phyloP scores from a whole-genome alignment of 768 basidiomycete species.

The Tylopilus sp. region DNA sequence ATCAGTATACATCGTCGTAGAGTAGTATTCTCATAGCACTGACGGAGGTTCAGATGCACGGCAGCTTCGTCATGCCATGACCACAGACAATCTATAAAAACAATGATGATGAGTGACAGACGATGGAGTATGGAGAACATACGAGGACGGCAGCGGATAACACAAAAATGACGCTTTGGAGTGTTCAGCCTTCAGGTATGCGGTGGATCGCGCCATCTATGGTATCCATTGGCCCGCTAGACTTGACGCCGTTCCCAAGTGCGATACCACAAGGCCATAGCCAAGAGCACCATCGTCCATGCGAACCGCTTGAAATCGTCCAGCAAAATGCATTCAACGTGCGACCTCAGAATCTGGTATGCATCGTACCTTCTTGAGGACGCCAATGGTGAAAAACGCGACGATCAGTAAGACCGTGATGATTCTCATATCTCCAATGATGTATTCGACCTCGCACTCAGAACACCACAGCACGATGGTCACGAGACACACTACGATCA shows the following conservation, averaged over 20 bases:
- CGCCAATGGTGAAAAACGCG: slow-evolving; percentile 90
- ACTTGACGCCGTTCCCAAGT: slow-evolving; percentile 87
- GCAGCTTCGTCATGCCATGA: too few relatives aligned
- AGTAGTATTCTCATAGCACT: slow-evolving; percentile 95
- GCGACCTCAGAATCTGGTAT: not conserved
- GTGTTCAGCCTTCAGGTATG: slow-evolving; percentile 55
- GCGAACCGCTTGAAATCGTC: slow-evolving; percentile 94
- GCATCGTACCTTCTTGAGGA: slow-evolving; percentile 79
- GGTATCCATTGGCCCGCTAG: slow-evolving; percentile 84
- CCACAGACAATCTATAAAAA: too few relatives aligned
- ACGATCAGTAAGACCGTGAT: slow-evolving; percentile 92
- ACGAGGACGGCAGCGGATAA: slow-evolving; percentile 71
- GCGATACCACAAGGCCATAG: slow-evolving; percentile 99
- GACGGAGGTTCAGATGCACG: slow-evolving; percentile 86
- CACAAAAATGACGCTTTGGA: slow-evolving; percentile 70
- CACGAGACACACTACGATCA: slow-evolving; percentile 71
- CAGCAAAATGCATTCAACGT: slow-evolving; percentile 44
- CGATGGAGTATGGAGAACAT: slow-evolving; percentile 19
- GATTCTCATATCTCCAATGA: slow-evolving; percentile 94
- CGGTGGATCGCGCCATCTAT: slow-evolving; percentile 62
- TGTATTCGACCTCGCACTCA: slow-evolving; percentile 69
- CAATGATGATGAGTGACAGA: not conserved
- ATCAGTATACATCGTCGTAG: slow-evolving; percentile 84
- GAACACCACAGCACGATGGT: slow-evolving; percentile 92
- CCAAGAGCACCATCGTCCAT: slow-evolving; percentile 93